Conservation (phyloP, 192 early-diverging fungal genomes). For the Dispira parvispora region DNA sequence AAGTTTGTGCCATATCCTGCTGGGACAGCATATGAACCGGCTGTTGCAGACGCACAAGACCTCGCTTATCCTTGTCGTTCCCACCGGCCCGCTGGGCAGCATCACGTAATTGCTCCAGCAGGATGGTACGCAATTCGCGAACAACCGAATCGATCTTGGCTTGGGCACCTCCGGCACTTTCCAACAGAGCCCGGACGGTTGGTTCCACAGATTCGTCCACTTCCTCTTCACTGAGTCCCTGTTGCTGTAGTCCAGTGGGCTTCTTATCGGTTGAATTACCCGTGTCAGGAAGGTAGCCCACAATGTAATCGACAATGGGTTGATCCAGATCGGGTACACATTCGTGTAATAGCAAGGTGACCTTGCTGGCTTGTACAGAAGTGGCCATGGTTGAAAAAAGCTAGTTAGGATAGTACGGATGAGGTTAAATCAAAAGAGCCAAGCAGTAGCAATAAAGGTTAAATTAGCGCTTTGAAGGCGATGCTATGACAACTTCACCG, state of each 20-base stretch:
- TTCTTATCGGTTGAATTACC: slow-evolving; percentile 10
- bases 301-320: slow-evolving; percentile 58
- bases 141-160: slow-evolving; percentile 50
- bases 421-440: no score
- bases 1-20: slow-evolving; percentile 36
- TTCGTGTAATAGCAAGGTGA: slow-evolving; percentile 29
- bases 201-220: slow-evolving; percentile 46
- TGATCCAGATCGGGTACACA: slow-evolving; percentile 56
- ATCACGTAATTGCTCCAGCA: slow-evolving; percentile 25
- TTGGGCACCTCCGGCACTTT: slow-evolving; percentile 46
- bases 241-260: slow-evolving; percentile 18
- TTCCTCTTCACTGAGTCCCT: slow-evolving; percentile 30
- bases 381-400: background rate
- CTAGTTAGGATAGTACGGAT: no score
- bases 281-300: slow-evolving; percentile 45
- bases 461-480: no score
- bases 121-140: slow-evolving; percentile 40
- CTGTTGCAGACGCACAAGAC: slow-evolving; percentile 42
- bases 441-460: no score
- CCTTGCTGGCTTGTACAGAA: slow-evolving; percentile 4
- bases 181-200: slow-evolving; percentile 33
- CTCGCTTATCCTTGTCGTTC: slow-evolving; percentile 14
- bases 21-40: slow-evolving; percentile 53
- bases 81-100: slow-evolving; percentile 21
- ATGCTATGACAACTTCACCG: no score